These are phyloP conservation scores for Pleurotus djamor DNA, from an alignment of 768 basidiomycete genomes.

Conservation along the genomic window DNA sequence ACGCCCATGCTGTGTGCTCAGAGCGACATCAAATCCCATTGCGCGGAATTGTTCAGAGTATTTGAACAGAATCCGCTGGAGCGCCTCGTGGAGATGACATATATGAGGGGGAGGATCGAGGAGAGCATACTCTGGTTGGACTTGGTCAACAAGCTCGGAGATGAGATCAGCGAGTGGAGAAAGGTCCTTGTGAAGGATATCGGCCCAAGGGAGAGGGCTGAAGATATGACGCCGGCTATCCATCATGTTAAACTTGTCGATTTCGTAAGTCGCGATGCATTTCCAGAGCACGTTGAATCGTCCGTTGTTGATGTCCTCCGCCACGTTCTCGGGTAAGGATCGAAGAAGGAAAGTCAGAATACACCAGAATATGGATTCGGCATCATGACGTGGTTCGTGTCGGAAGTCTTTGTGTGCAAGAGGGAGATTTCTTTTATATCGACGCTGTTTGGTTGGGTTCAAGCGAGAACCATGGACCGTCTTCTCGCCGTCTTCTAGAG, in stretches of 20 bases:
- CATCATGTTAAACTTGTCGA: not conserved
- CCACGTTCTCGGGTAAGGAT: not conserved
- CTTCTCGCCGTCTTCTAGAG: too few relatives aligned
- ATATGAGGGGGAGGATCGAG: not conserved
- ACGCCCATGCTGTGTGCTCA: not conserved
- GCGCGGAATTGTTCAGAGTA: not conserved
- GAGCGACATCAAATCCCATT: not conserved
- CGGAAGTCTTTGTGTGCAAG: not conserved
- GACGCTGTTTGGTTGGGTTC: not conserved
- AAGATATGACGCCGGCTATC: not conserved
- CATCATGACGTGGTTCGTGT: constrained; percentile 1
- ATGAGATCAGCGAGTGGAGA: constrained; percentile 1
- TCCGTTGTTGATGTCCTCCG: not conserved
- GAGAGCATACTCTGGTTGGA: not conserved
- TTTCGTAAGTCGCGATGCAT: not conserved
- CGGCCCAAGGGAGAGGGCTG: not conserved
- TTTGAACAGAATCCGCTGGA: not conserved
- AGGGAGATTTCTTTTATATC: not conserved
- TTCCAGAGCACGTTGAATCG: not conserved
- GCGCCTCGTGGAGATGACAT: constrained; percentile 1
- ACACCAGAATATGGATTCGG: constrained; percentile 1
- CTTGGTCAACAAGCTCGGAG: not conserved
- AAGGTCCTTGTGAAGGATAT: not conserved
- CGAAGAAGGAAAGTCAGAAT: constrained; percentile 1
- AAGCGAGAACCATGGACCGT: not conserved